These are phyloP conservation scores for Durusdinium trenchii DNA, from an alignment of 73 alveolate genomes.

Conservation along the genomic window DNA sequence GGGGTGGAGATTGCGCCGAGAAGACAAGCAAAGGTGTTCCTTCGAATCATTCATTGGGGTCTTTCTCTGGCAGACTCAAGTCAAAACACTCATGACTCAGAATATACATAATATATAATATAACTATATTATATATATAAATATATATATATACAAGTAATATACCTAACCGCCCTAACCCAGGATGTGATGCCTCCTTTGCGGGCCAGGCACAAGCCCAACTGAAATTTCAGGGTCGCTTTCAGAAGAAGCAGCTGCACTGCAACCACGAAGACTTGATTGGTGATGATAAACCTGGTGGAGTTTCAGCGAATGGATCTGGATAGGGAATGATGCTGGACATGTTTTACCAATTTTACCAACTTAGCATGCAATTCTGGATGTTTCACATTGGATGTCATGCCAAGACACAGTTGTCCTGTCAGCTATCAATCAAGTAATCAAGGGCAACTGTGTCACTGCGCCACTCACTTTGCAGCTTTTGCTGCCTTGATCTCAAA, in stretches of 20 bases:
- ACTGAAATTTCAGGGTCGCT: not conserved
- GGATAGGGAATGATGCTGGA: no score
- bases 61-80: not conserved
- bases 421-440: no score
- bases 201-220: constrained; percentile 63
- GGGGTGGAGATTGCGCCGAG: not conserved
- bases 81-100: not conserved
- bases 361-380: no score
- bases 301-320: not conserved
- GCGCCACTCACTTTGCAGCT: no score
- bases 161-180: not conserved
- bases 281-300: constrained; percentile 43
- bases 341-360: no score
- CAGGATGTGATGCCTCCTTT: not conserved
- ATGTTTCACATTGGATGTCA: no score
- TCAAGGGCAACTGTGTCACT: no score
- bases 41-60: no score
- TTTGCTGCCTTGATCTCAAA: no score
- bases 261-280: constrained; percentile 53
- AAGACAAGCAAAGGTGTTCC: no score
- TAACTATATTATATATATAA: not conserved
- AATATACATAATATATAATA: not conserved
- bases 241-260: constrained; percentile 42
- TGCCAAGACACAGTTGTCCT: no score
- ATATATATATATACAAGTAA: no score